Conservation (phyloP, 2,329 filamentous ascomycete genomes). For the Gnomoniopsis sp. region DNA sequence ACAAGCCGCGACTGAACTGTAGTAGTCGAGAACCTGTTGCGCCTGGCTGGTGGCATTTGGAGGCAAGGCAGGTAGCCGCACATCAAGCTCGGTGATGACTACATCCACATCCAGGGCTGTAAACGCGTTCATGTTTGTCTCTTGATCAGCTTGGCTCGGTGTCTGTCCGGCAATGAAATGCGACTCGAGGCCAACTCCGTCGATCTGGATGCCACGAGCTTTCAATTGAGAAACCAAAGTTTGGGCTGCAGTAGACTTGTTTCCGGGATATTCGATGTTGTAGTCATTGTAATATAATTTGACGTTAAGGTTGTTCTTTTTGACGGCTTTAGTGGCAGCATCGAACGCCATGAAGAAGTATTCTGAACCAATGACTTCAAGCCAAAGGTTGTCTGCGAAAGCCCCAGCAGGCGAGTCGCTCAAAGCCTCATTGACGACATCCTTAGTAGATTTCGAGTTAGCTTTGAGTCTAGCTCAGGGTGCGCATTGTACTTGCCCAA, state of each 20-base stretch:
- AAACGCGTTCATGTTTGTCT: conserved; percentile 45
- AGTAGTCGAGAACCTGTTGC: conserved; percentile 46
- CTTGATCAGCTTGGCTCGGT: conserved; percentile 41
- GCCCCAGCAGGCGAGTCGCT: conserved; percentile 46
- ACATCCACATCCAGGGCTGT: conserved; percentile 48
- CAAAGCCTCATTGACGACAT: conserved; percentile 56
- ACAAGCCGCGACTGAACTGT: conserved; percentile 28
- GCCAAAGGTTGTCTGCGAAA: conserved; percentile 45
- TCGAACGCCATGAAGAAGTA: conserved; percentile 53
- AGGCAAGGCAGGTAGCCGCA: conserved; percentile 38
- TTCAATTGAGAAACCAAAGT: conserved; percentile 42
- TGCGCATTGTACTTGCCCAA: conserved; percentile 35
- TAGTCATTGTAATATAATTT: conserved; percentile 62
- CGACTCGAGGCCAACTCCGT: conserved; percentile 59
- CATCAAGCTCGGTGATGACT: conserved; percentile 59
- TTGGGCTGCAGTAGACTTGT: conserved; percentile 41
- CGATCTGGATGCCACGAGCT: conserved; percentile 47
- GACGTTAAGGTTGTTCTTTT: conserved; percentile 36
- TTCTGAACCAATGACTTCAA: conserved; percentile 45
- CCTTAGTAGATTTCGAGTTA: neutral
- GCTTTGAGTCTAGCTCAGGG: neutral
- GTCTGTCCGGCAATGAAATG: conserved; percentile 54
- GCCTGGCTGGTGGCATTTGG: conserved; percentile 35
- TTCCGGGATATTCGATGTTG: conserved; percentile 48
- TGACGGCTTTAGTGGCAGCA: conserved; percentile 39